A percentile compares a stretch with the other conserved stretches of the same genome.
Evolutionary conservation across 768 basidiomycete genomes (phyloP).

Genomic region (Termitomyces sp.): DNA sequence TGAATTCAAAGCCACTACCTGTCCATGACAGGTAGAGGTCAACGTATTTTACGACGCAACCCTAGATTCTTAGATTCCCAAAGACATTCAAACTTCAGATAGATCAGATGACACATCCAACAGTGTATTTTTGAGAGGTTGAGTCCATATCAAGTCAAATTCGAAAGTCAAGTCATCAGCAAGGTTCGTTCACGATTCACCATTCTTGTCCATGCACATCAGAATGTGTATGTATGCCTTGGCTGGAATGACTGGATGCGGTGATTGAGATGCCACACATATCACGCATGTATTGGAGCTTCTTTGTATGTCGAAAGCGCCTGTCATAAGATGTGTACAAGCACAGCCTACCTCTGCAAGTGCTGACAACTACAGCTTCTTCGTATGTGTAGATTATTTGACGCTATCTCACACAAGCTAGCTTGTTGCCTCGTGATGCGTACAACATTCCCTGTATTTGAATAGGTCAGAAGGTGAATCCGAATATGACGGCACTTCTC

Average conservation of each 20-base stretch:
- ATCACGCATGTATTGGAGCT: no score
- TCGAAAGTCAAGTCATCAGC: background rate
- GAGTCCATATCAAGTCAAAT: background rate
- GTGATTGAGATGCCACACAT: background rate
- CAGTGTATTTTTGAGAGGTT: no score
- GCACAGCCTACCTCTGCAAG: no score
- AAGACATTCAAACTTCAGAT: background rate
- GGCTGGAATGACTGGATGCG: no score
- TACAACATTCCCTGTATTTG: background rate
- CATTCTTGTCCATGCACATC: background rate
- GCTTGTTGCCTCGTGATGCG: no score
- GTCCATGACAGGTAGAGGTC: background rate
- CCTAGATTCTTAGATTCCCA: no score
- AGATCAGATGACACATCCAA: background rate
- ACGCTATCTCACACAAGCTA: background rate
- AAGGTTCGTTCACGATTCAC: no score
- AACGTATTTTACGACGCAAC: background rate
- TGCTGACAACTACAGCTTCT: background rate
- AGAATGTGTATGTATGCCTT: no score
- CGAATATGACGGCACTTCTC: background rate
- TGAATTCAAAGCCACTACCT: background rate
- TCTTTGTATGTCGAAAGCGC: background rate
- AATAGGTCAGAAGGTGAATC: background rate
- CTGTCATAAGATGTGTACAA: background rate
- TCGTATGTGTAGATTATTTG: background rate